Percentiles rank a stretch among this genome's conserved stretches.
Conservation (phyloP, 352 stramenopile species). For the Peronospora farinosa region DNA sequence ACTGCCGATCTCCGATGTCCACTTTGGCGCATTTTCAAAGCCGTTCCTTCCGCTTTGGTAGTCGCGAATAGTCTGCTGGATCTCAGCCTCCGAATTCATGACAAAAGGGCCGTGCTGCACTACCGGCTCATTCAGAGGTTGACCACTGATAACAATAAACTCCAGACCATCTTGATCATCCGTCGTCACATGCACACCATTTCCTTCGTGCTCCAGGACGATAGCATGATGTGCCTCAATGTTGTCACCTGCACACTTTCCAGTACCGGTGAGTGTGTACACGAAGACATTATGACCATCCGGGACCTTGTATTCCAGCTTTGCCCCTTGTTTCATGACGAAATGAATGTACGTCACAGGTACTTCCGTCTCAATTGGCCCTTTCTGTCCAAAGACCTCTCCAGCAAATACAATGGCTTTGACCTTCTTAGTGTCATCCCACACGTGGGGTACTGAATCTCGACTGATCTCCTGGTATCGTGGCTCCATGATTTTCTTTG, state of each 20-base stretch:
- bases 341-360: slow-evolving; percentile 58
- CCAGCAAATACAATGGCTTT: slow-evolving; percentile 50
- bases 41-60: slow-evolving; percentile 52
- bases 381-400: slow-evolving; percentile 40
- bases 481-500: slow-evolving; percentile 44
- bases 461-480: slow-evolving; percentile 47
- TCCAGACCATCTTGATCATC: slow-evolving; percentile 30
- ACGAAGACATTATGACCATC: slow-evolving; percentile 39
- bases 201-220: slow-evolving; percentile 40
- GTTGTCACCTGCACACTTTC: slow-evolving; percentile 18
- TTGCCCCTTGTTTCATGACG: slow-evolving; percentile 29
- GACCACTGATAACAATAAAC: slow-evolving; percentile 53
- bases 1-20: slow-evolving; percentile 49
- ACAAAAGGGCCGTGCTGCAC: slow-evolving; percentile 69
- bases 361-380: slow-evolving; percentile 36
- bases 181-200: slow-evolving; percentile 41
- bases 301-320: slow-evolving; percentile 38
- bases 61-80: slow-evolving; percentile 49
- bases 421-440: slow-evolving; percentile 33
- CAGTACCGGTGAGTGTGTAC: slow-evolving; percentile 32
- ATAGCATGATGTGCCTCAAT: slow-evolving; percentile 38
- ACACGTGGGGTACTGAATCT: slow-evolving; percentile 34
- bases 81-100: slow-evolving; percentile 54
- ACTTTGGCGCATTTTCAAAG: slow-evolving; percentile 56
- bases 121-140: slow-evolving; percentile 57